These are phyloP conservation scores for Knufia petricola DNA, from an alignment of 2,329 filamentous ascomycete genomes.

Conservation along the genomic window DNA sequence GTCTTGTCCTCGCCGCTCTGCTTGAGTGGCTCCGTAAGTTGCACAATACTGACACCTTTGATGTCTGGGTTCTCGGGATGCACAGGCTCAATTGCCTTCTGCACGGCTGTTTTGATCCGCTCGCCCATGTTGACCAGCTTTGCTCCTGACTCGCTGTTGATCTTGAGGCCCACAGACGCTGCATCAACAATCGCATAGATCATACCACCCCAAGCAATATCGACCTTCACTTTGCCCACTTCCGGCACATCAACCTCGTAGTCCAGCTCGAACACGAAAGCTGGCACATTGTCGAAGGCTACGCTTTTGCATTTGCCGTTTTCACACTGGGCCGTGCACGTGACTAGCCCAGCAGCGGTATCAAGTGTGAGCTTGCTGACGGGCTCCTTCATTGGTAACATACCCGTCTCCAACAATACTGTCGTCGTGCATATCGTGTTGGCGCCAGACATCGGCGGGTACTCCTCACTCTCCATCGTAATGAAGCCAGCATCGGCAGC, in stretches of 20 bases:
- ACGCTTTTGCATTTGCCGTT: constrained; percentile 37
- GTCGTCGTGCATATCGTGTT: constrained; percentile 39
- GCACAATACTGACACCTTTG: constrained; percentile 32
- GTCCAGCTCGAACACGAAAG: constrained; percentile 36
- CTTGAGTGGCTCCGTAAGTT: constrained; percentile 31
- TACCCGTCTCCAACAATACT: constrained; percentile 40
- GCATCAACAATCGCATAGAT: constrained; percentile 37
- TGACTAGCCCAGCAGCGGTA: constrained; percentile 37
- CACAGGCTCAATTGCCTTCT: constrained; percentile 28
- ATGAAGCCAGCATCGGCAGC: constrained; percentile 38
- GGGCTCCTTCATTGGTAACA: constrained; percentile 39
- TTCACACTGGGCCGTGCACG: constrained; percentile 34
- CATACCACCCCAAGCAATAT: constrained; percentile 42
- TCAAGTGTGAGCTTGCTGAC: constrained; percentile 34
- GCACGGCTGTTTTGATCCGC: constrained; percentile 34
- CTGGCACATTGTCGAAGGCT: constrained; percentile 38
- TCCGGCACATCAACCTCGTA: constrained; percentile 33
- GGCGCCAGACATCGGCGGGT: constrained; percentile 37
- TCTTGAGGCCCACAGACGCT: constrained; percentile 27
- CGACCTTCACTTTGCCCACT: constrained; percentile 32
- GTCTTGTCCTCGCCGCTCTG: constrained; percentile 22
- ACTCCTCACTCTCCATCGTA: constrained; percentile 40
- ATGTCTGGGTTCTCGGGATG: constrained; percentile 38
- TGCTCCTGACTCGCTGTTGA: constrained; percentile 27
- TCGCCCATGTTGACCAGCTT: constrained; percentile 36